A percentile compares a stretch with the other conserved stretches of the same genome.
phyloP scores from a whole-genome alignment of 176 grass and related monocot genomes.

The Oryza glaberrima region DNA sequence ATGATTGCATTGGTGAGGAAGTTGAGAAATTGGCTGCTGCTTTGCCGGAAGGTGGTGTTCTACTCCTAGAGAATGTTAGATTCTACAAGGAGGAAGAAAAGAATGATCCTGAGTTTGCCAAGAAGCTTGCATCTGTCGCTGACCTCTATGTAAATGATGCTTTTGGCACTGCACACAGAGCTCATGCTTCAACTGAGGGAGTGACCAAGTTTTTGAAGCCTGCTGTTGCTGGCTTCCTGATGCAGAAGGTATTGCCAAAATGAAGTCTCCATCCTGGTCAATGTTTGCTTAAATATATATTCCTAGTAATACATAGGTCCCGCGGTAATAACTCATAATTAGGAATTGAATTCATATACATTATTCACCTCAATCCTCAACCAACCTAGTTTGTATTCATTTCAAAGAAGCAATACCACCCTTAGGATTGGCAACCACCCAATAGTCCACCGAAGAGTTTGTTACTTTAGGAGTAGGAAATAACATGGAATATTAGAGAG shows the following conservation, averaged over 20 bases:
- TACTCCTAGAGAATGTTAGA: constrained; percentile 94
- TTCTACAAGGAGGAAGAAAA: constrained; percentile 99
- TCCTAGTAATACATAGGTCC: background rate
- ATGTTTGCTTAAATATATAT: background rate
- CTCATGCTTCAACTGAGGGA: constrained; percentile 93
- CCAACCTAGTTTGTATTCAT: background rate
- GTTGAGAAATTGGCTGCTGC: constrained; percentile 73
- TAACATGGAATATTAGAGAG: background rate
- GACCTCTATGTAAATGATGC: constrained; percentile 98
- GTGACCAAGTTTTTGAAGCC: constrained; percentile 92
- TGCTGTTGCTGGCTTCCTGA: constrained; percentile 96
- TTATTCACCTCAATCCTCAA: background rate
- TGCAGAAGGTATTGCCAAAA: constrained; percentile 81
- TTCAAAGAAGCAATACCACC: background rate
- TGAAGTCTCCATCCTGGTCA: background rate
- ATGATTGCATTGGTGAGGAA: constrained; percentile 88
- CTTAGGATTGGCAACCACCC: background rate
- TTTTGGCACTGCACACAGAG: constrained; percentile 87
- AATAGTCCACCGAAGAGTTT: too few species aligned
- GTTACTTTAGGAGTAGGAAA: background rate
- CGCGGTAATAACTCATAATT: background rate
- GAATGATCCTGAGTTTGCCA: constrained; percentile 90
- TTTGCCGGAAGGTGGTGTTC: constrained; percentile 83
- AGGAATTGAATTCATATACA: background rate
- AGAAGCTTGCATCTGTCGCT: constrained; percentile 89